Evolutionary conservation across 2,329 filamentous ascomycete genomes (phyloP).

Genomic region (Talaromyces islandicus): DNA sequence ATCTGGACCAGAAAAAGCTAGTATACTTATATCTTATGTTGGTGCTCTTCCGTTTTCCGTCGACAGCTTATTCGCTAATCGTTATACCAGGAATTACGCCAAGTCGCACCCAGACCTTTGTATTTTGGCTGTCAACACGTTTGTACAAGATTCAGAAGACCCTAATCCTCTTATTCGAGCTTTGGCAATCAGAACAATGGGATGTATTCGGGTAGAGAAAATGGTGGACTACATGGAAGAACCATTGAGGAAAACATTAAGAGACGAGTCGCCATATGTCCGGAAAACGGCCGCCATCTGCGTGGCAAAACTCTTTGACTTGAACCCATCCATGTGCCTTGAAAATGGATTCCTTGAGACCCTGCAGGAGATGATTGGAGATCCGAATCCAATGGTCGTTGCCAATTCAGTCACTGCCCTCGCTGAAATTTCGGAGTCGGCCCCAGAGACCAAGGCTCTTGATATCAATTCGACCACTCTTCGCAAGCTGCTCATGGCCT

Average conservation of each 20-base stretch:
- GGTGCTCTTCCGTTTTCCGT: slow-evolving; percentile 19
- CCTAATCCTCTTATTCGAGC: slow-evolving; percentile 94
- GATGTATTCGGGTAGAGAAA: slow-evolving; percentile 95
- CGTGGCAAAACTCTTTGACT: slow-evolving; percentile 94
- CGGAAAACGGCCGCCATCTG: slow-evolving; percentile 97
- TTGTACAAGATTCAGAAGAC: slow-evolving; percentile 98
- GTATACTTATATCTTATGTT: slow-evolving; percentile 98
- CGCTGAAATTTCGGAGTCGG: slow-evolving; percentile 82
- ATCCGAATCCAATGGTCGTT: slow-evolving; percentile 98
- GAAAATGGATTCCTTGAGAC: slow-evolving; percentile 95
- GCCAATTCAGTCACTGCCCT: slow-evolving; percentile 94
- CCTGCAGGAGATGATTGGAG: slow-evolving; percentile 90
- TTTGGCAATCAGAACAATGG: slow-evolving; percentile 95
- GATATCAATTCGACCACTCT: slow-evolving; percentile 74
- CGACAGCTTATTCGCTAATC: not conserved
- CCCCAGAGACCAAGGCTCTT: slow-evolving; percentile 83
- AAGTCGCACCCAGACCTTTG: slow-evolving; percentile 98
- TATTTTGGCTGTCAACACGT: slow-evolving; percentile 97
- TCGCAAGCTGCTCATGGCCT: slow-evolving; percentile 92
- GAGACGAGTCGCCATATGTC: slow-evolving; percentile 96
- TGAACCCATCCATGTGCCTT: slow-evolving; percentile 86
- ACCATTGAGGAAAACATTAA: slow-evolving; percentile 86
- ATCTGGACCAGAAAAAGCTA: slow-evolving; percentile 98
- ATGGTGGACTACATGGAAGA: slow-evolving; percentile 99
- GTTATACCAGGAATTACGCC: slow-evolving; percentile 77